phyloP scores from a whole-genome alignment of 2,329 filamentous ascomycete genomes.

The Emergomyces orientalis region DNA sequence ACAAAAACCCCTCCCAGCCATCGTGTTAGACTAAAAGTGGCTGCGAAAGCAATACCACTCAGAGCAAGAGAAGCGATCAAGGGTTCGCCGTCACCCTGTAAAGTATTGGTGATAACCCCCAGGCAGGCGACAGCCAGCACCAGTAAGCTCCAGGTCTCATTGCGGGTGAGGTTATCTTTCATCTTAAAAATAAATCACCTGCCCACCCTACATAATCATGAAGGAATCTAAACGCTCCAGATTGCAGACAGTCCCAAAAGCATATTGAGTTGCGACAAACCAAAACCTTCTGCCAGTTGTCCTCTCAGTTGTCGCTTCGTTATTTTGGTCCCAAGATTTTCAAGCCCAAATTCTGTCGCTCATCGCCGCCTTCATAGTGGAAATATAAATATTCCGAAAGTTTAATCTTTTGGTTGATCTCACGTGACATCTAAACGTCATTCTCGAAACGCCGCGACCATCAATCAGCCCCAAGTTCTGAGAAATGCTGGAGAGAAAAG shows the following conservation, averaged over 20 bases:
- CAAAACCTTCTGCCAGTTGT: not conserved
- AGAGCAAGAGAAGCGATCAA: slow-evolving; percentile 81
- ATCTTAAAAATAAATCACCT: slow-evolving; percentile 19
- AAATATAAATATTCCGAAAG: not conserved
- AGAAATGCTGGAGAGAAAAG: not conserved
- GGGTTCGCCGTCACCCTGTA: slow-evolving; percentile 77
- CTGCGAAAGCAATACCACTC: slow-evolving; percentile 71
- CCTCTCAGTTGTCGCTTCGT: not conserved
- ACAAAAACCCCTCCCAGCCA: slow-evolving; percentile 91
- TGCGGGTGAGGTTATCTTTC: slow-evolving; percentile 38
- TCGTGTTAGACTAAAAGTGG: slow-evolving; percentile 75
- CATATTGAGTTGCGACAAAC: not conserved
- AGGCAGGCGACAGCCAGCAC: slow-evolving; percentile 59
- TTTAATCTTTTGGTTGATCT: not conserved
- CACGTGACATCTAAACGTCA: slow-evolving; percentile 7
- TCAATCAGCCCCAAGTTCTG: too few relatives aligned
- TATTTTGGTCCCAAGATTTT: not conserved
- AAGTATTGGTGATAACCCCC: slow-evolving; percentile 62
- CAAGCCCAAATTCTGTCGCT: not conserved
- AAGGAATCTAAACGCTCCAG: not conserved
- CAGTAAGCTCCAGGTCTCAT: slow-evolving; percentile 50
- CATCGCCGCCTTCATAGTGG: not conserved
- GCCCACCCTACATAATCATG: not conserved
- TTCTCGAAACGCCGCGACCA: not conserved
- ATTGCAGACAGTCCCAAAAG: not conserved